Conservation (phyloP, 1,284 basidiomycete genomes). For the Tylopilus orsonianus region DNA sequence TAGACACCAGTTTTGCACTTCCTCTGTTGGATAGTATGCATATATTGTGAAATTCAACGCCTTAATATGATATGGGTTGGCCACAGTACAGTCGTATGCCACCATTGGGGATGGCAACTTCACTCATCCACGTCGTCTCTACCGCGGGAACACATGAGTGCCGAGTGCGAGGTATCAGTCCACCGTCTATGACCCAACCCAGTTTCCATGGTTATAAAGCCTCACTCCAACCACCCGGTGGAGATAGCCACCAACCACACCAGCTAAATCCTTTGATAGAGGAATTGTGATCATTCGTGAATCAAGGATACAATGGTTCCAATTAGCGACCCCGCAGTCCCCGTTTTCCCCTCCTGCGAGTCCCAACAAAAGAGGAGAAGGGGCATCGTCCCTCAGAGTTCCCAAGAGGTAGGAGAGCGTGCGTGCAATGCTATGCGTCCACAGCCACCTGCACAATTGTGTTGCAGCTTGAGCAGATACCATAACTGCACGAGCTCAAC, state of each 20-base stretch:
- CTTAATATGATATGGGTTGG: too few species aligned
- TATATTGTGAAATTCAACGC: too few species aligned
- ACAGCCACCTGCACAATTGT: conserved; percentile 13
- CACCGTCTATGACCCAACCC: too few species aligned
- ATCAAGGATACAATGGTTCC: conserved; percentile 25
- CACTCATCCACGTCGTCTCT: too few species aligned
- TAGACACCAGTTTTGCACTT: background rate
- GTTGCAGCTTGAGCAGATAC: conserved; percentile 17
- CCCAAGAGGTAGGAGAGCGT: conserved; percentile 27
- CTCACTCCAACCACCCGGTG: too few species aligned
- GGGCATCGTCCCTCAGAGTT: conserved; percentile 19
- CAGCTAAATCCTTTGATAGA: background rate
- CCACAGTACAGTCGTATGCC: too few species aligned
- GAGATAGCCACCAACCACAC: too few species aligned
- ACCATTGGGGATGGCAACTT: too few species aligned
- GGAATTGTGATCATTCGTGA: conserved; percentile 18
- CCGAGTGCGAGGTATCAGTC: too few species aligned
- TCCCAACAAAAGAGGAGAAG: conserved; percentile 26
- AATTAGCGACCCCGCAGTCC: conserved; percentile 25
- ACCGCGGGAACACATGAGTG: too few species aligned
- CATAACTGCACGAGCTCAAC: conserved; percentile 31
- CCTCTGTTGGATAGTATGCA: too few species aligned
- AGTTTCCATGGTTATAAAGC: too few species aligned
- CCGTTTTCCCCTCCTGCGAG: conserved; percentile 19
- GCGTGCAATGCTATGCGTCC: conserved; percentile 25